Conservation (phyloP, 768 basidiomycete species). For the Termitomyces sp. region DNA sequence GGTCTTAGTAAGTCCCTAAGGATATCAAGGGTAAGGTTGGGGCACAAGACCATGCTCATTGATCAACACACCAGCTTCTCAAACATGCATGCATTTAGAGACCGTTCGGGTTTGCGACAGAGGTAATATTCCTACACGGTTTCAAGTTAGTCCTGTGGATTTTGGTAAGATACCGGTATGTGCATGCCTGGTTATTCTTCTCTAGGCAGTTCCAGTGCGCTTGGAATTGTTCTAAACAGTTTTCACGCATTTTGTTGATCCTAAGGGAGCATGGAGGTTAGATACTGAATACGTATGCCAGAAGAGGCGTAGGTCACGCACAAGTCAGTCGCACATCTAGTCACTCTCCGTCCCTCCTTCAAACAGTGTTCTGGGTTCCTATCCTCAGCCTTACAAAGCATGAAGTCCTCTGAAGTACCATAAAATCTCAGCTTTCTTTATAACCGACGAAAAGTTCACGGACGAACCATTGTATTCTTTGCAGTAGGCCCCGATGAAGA, state of each 20-base stretch:
- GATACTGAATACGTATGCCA: neutral
- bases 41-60: neutral
- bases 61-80: slow-evolving; percentile 72
- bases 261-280: slow-evolving; percentile 37
- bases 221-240: slow-evolving; percentile 84
- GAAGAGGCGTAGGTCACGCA: slow-evolving; percentile 38
- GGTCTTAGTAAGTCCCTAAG: slow-evolving; percentile 83
- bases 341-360: slow-evolving; percentile 94
- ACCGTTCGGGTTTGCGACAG: slow-evolving; percentile 86
- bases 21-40: neutral
- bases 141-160: neutral
- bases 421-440: neutral
- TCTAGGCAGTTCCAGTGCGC: slow-evolving; percentile 95
- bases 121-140: slow-evolving; percentile 74
- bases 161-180: neutral
- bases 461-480: slow-evolving; percentile 91
- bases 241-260: slow-evolving; percentile 90
- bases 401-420: slow-evolving; percentile 39
- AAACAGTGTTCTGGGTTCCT: slow-evolving; percentile 90
- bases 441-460: neutral
- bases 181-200: slow-evolving; percentile 84
- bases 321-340: slow-evolving; percentile 93
- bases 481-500: slow-evolving; percentile 96
- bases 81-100: slow-evolving; percentile 92
- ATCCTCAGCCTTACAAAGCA: slow-evolving; percentile 96